Evolutionary conservation across 768 basidiomycete genomes (phyloP).

Genomic region (Phylloporus arenicola): DNA sequence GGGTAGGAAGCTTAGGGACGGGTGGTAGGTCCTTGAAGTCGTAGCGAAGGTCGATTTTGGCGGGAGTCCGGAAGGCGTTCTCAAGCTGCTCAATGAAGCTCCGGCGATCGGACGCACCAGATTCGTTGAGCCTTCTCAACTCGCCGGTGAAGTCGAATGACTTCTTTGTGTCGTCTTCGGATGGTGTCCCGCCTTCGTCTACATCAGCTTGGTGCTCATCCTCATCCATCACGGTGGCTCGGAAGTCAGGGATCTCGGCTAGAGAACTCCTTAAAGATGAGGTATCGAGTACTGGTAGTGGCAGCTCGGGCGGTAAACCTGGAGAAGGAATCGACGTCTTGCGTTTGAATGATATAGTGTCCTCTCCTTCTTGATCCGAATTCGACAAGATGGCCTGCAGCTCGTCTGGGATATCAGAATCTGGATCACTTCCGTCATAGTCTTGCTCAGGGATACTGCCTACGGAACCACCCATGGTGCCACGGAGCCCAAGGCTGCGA

Average conservation of each 20-base stretch:
- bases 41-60: conserved; percentile 55
- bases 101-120: conserved; percentile 57
- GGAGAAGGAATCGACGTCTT: conserved; percentile 29
- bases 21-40: conserved; percentile 47
- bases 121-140: conserved; percentile 61
- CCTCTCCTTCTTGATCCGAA: conserved; percentile 36
- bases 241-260: conserved; percentile 36
- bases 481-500: conserved; percentile 55
- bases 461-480: conserved; percentile 62
- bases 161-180: conserved; percentile 67
- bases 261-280: conserved; percentile 8
- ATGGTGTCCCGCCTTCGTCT: conserved; percentile 38
- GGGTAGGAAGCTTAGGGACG: conserved; percentile 45
- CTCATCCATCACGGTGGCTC: conserved; percentile 42
- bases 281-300: conserved; percentile 30
- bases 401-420: conserved; percentile 81
- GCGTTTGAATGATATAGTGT: conserved; percentile 34
- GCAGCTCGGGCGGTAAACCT: conserved; percentile 39
- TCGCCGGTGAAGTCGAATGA: conserved; percentile 86
- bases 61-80: conserved; percentile 72
- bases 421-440: conserved; percentile 54
- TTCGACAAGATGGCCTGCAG: conserved; percentile 55
- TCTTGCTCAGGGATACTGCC: conserved; percentile 42
- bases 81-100: conserved; percentile 84
- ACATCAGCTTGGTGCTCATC: conserved; percentile 36